phyloP scores from a whole-genome alignment of 1,284 basidiomycete species.

The Cutaneotrichosporon cavernicola region DNA sequence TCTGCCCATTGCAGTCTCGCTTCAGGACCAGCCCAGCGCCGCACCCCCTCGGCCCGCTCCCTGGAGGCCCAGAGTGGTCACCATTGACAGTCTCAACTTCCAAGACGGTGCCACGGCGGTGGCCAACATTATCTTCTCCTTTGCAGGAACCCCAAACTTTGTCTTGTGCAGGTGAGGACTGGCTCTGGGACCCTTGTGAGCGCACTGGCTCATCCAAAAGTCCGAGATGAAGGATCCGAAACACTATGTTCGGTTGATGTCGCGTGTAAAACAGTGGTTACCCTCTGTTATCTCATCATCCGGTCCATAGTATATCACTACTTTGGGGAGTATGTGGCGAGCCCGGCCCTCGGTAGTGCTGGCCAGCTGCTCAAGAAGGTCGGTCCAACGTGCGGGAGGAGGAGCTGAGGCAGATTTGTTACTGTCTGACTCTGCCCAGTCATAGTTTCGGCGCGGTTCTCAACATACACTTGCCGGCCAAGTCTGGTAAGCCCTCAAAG shows the following conservation, averaged over 20 bases:
- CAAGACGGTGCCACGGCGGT: conserved; percentile 36
- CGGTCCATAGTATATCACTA: conserved; percentile 37
- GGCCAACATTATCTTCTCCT: conserved; percentile 34
- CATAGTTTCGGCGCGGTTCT: conserved; percentile 38
- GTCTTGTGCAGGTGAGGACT: conserved; percentile 24
- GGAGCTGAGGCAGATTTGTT: conserved; percentile 43
- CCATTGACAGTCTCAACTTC: conserved; percentile 32
- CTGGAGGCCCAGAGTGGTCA: conserved; percentile 40
- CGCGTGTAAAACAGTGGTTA: conserved; percentile 18
- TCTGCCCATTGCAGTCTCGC: conserved; percentile 42
- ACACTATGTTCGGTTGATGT: conserved; percentile 25
- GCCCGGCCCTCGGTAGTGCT: conserved; percentile 52
- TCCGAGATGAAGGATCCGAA: conserved; percentile 48
- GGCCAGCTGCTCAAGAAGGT: conserved; percentile 50
- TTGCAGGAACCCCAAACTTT: conserved; percentile 30
- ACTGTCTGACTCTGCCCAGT: conserved; percentile 43
- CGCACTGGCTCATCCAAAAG: conserved; percentile 13
- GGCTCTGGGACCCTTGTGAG: no score
- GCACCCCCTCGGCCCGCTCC: conserved; percentile 38
- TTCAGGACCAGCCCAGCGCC: conserved; percentile 42
- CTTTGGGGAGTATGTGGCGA: conserved; percentile 50
- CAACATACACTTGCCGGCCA: conserved; percentile 25
- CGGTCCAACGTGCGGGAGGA: conserved; percentile 5
- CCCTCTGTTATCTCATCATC: conserved; percentile 25
- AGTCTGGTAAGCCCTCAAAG: not conserved